phyloP scores from a whole-genome alignment of 257 asterid genomes.

The Marsdenia floribunda region DNA sequence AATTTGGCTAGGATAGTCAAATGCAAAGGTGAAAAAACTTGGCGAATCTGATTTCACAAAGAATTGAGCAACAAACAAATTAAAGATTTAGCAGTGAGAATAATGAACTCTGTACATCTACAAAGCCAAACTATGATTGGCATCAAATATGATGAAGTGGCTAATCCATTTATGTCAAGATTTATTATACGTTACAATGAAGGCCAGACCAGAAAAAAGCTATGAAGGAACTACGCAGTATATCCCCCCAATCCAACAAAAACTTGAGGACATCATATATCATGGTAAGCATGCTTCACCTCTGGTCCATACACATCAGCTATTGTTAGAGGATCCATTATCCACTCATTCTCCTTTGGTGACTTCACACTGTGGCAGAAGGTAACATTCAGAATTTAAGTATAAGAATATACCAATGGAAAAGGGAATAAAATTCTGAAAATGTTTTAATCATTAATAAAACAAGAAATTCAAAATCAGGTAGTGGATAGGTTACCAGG shows the following conservation, averaged over 20 bases:
- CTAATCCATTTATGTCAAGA: neutral
- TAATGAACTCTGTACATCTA: neutral
- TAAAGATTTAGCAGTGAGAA: neutral
- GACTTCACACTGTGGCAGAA: constrained; percentile 62
- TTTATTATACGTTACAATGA: neutral
- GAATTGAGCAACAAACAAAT: neutral
- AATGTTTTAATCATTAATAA: neutral
- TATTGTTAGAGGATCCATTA: constrained; percentile 80
- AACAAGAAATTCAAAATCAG: neutral
- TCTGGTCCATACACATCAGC: constrained; percentile 87
- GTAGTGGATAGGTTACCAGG: constrained; percentile 10
- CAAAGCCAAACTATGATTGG: neutral
- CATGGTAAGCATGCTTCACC: constrained; percentile 34
- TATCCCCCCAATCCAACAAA: neutral
- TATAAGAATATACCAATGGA: constrained; percentile 20
- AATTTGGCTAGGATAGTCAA: neutral
- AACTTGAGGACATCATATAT: neutral
- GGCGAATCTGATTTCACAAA: neutral
- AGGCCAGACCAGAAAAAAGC: neutral
- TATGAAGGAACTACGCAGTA: neutral
- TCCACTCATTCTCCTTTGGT: constrained; percentile 73
- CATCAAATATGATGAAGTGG: neutral
- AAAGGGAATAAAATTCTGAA: neutral
- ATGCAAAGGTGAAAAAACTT: neutral
- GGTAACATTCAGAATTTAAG: constrained; percentile 8